Evolutionary conservation across 2,329 filamentous ascomycete species (phyloP), one percentile per base, ranked within the genome.

Genomic region (Lasiodiplodia sp.): DNA sequence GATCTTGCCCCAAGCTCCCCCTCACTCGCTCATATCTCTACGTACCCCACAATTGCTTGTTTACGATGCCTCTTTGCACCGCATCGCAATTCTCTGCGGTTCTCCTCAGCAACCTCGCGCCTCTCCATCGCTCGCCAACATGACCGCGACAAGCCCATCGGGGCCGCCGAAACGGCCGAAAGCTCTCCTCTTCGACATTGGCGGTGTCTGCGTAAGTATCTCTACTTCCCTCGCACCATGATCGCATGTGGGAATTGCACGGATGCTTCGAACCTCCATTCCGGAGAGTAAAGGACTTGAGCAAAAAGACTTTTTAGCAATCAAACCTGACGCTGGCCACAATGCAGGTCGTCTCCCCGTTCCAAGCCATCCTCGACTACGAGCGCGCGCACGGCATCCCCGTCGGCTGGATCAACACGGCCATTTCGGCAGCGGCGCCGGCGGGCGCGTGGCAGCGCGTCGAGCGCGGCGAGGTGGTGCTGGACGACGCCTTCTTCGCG

Each of bases 311-410:
- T 6, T 23, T 23, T 28, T 28, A 6, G 28, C 28, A 28, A 28
- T 28, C 37, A 16, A 14, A 37, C 28, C 37, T 31, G 68, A 28
- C 55, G 49, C 44, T 51, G 47, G 68, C 23, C 67, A 67, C 49
- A 68, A 28, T 8, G 18, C 72, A 97, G 94, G 93, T 97, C 67
- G 84, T 91, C 28, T 97, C 94, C 1, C 96, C 96, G 11, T 94
- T 99, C 76, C 93, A 97, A 82, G 90, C 92, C 2, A 98, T 99
- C 74, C 86, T 97, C 68, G 91, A 97, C 81, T 97, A 97, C 78
- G 96, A 98, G 78, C 82, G 90, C 66, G 83, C 86, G 70, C 85
- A 92, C 68, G 86, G 86, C 51, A 95, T 98, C 62, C 95, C 94
- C 0, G 86, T 89, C 3, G 95, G 94, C 76, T 98, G 94, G 90